Base-by-base conservation (phyloP, 495 filamentous ascomycete species). In the Penicillium canariense region DNA sequence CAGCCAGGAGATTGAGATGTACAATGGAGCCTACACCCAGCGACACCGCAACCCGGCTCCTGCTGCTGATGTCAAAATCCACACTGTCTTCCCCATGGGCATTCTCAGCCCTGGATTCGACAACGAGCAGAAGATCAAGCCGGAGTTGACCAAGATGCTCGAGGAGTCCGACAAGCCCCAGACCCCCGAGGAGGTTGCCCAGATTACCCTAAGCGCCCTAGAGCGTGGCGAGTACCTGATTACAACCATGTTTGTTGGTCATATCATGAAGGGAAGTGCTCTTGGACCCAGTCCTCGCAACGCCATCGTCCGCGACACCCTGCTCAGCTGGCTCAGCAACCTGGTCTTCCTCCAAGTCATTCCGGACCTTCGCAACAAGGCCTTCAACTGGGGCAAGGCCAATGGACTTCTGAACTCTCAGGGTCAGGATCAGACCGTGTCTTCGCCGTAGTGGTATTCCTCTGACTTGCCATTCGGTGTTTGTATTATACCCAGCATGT, bases 101-200 rank as follows among this genome's bases (percentile, higher is more conserved):
- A 97, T 98, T 56, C 77, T 78, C 20, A 81, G 79, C 23, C 84
- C 91, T 0, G 91, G 91, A 0, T 79, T 84, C 49, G 90, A 88
- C 55, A 75, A 82, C 26, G 94, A 98, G 71, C 87, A 96, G 63
- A 59, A 69, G 67, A 81, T 80, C 8, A 98, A 97, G 72, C 94
- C 91, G 9, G 84, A 74, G 4, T 74, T 97, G 42, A 96, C 94
- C 14, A 79, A 84, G 60, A 81, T 87, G 48, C 67, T 98, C 53
- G 94, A 98, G 72, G 85, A 90, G 60, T 77, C 75, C 25, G 94
- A 98, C 69, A 85, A 84, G 56, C 81, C 81, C 9, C 89, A 94
- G 72, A 87, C 82, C 2, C 85, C 89, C 28, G 85, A 90, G 5
- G 82, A 86, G 53, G 91, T 92, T 7, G 94, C 94, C 4, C 67